Evolutionary conservation across 2,329 filamentous ascomycete genomes (phyloP), one percentile per base, ranked within the genome.

Genomic region (Lachnellula hyalina): DNA sequence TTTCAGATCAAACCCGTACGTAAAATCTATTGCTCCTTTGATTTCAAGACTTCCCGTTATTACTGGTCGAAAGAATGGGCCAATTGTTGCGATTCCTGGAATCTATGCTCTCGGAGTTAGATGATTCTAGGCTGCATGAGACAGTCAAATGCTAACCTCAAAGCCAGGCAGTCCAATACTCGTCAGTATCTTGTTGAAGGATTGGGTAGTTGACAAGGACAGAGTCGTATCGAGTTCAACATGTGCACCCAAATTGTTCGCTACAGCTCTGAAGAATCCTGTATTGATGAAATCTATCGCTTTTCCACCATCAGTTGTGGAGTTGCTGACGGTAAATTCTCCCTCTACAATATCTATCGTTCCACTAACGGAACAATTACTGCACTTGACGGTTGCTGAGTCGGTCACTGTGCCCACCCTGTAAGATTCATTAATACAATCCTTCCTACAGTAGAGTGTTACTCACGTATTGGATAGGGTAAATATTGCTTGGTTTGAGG

Each of bases 121-220:
- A n/a, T 9, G 32, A 4, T 7, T n/a, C 5, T 12, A 15, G 15
- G 28, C 14, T 28, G 15, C 6, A 9, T 2, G 23, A 25, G 5
- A 17, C 12, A 11, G 9, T 32, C 21, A 19, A 40, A 53, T 42
- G 23, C 54, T 56, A 21, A 56, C 54, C n/a, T 23, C 25, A 28
- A 58, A 58, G 5, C 56, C 56, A 12, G 56, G 56, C 6, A 54
- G 19, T 14, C 46, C 51, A 53, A 53, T 52, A 23, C 36, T 35
- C 5, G 46, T 36, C 23, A 58, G 44, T 2, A 40, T 49, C n/a
- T 51, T 51, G 8, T 53, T 47, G 35, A 55, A 58, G 1, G 32
- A 36, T 40, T 55, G 40, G 7, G 40, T 40, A 2, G 12, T 38
- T 1, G 49, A 36, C 14, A 58, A 25, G 5, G 25, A 35, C 7